Evolutionary conservation across 1,139 yeast species (phyloP).

Genomic region (Spathaspora jeffriesii): DNA sequence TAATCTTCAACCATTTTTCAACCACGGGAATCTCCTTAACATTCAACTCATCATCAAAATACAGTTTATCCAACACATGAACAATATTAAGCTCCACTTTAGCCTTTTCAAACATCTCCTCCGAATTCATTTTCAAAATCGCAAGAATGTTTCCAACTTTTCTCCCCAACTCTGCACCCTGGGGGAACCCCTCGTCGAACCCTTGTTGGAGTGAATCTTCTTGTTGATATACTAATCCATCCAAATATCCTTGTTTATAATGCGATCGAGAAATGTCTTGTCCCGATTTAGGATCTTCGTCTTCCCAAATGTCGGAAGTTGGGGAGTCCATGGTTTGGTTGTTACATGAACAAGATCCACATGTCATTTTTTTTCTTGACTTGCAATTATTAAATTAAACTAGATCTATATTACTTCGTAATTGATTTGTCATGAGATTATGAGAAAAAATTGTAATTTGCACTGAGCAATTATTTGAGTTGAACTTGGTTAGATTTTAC

Average conservation of each 20-base stretch:
- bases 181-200: constrained; percentile 76
- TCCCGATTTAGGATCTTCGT: constrained; percentile 35
- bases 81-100: constrained; percentile 51
- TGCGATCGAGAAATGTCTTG: constrained; percentile 61
- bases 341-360: constrained; percentile 8
- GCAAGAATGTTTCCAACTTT: constrained; percentile 72
- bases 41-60: constrained; percentile 48
- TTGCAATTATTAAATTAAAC: not conserved
- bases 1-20: constrained; percentile 26
- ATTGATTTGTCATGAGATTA: no score
- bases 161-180: constrained; percentile 72
- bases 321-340: not conserved
- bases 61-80: constrained; percentile 47
- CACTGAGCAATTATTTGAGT: no score
- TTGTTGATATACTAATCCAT: constrained; percentile 73
- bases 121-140: constrained; percentile 19
- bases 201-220: constrained; percentile 75
- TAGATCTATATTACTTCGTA: no score
- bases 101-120: constrained; percentile 31
- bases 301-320: constrained; percentile 44
- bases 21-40: constrained; percentile 27
- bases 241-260: constrained; percentile 79
- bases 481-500: no score
- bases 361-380: constrained; percentile 8
- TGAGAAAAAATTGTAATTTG: no score